A percentile compares a stretch with the other conserved stretches of the same genome.
These are phyloP conservation scores for Peltaster fructicola DNA, from an alignment of 2,329 filamentous ascomycete genomes.

Conservation along the genomic window DNA sequence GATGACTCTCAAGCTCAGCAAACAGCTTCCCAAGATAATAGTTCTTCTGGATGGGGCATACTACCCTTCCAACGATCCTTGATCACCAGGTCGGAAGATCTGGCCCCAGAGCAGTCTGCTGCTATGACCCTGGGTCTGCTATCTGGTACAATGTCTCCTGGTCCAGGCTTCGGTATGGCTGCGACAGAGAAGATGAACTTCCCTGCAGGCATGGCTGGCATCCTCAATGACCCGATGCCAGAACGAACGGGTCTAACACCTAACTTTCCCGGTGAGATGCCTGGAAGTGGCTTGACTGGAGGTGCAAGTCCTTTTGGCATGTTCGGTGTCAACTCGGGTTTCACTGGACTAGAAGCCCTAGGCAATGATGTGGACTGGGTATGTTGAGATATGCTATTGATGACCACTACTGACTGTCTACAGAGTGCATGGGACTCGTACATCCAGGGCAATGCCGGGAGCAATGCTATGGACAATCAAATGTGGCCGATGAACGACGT, in stretches of 20 bases:
- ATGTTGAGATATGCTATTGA: conserved; percentile 16
- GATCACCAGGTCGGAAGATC: conserved; percentile 43
- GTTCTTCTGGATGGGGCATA: conserved; percentile 9
- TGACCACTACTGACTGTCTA: conserved; percentile 11
- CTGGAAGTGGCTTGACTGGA: conserved; percentile 13
- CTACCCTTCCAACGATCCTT: conserved; percentile 12
- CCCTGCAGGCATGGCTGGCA: conserved; percentile 17
- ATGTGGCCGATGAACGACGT: conserved; percentile 29
- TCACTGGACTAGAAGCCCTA: conserved; percentile 36
- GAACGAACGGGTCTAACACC: conserved; percentile 18
- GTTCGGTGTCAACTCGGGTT: conserved; percentile 19
- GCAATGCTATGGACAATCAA: conserved; percentile 18
- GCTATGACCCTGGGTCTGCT: conserved; percentile 56
- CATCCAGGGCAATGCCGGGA: conserved; percentile 37
- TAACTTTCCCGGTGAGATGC: conserved; percentile 16
- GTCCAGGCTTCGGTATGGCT: conserved; percentile 8
- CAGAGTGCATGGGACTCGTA: conserved; percentile 54
- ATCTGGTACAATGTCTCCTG: conserved; percentile 41
- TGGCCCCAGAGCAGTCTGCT: conserved; percentile 42
- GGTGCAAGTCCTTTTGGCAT: conserved; percentile 18
- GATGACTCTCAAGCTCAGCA: conserved; percentile 1
- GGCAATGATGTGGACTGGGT: conserved; percentile 36
- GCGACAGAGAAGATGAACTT: conserved; percentile 12
- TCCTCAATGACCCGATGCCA: conserved; percentile 18
- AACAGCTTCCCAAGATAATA: conserved; percentile 3